These are phyloP conservation scores for Dendryphion nanum DNA, from an alignment of 2,329 filamentous ascomycete species.

Conservation along the genomic window DNA sequence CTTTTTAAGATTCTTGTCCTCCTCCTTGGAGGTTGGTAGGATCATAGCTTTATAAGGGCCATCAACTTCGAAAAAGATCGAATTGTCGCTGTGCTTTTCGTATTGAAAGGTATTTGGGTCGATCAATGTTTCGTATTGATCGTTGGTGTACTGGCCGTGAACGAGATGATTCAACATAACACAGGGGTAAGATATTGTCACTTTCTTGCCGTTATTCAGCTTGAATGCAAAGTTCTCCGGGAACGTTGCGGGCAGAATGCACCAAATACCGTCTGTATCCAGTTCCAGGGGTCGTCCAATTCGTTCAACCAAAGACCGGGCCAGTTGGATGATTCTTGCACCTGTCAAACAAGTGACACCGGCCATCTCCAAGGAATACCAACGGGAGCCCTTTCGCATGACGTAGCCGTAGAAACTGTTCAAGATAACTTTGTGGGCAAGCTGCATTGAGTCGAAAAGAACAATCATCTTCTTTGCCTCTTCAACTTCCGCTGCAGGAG, in stretches of 20 bases:
- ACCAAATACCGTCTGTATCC: slow-evolving; percentile 99
- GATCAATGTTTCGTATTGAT: slow-evolving; percentile 89
- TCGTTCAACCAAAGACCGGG: slow-evolving; percentile 86
- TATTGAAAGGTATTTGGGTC: slow-evolving; percentile 83
- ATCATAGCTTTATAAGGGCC: slow-evolving; percentile 98
- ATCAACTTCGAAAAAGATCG: slow-evolving; percentile 99
- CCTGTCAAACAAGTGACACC: slow-evolving; percentile 97
- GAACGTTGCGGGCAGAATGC: slow-evolving; percentile 93
- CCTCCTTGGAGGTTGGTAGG: slow-evolving; percentile 93
- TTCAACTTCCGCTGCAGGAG: slow-evolving; percentile 73
- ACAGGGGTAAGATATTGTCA: slow-evolving; percentile 95
- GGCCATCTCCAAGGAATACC: slow-evolving; percentile 99
- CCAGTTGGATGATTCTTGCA: slow-evolving; percentile 95
- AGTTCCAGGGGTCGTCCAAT: slow-evolving; percentile 90
- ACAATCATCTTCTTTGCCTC: slow-evolving; percentile 99
- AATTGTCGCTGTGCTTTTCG: slow-evolving; percentile 96
- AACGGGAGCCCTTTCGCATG: slow-evolving; percentile 97
- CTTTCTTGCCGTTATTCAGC: slow-evolving; percentile 91
- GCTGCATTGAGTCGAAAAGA: slow-evolving; percentile 89
- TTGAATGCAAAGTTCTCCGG: slow-evolving; percentile 96
- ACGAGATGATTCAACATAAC: slow-evolving; percentile 99
- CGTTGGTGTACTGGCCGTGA: slow-evolving; percentile 90
- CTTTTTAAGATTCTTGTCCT: slow-evolving; percentile 99
- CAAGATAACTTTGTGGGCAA: slow-evolving; percentile 97
- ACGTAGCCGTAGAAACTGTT: slow-evolving; percentile 99